Conservation (phyloP, 495 filamentous ascomycete species). For the Penicillium desertorum region DNA sequence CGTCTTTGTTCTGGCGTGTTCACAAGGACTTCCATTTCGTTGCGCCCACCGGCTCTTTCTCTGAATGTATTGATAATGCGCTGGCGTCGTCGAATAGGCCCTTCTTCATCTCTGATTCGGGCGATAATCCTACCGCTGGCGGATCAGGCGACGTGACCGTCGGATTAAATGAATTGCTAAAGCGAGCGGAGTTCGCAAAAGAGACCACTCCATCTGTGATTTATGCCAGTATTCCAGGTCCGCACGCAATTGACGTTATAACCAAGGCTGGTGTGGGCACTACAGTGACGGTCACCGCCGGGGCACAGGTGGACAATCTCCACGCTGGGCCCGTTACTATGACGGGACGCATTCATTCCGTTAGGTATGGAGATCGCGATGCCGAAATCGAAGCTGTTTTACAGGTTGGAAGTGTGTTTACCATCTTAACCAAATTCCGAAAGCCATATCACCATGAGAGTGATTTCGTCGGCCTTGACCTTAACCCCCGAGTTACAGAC, state of each 20-base stretch:
- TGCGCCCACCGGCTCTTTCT: slow-evolving; percentile 52
- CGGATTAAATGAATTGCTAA: slow-evolving; percentile 48
- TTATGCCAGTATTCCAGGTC: slow-evolving; percentile 57
- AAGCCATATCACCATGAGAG: slow-evolving; percentile 58
- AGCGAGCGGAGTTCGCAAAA: slow-evolving; percentile 47
- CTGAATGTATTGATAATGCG: slow-evolving; percentile 50
- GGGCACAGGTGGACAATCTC: slow-evolving; percentile 53
- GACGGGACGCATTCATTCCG: slow-evolving; percentile 53
- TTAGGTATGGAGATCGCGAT: slow-evolving; percentile 52
- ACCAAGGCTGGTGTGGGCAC: slow-evolving; percentile 50
- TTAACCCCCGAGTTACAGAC: slow-evolving; percentile 47
- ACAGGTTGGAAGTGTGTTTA: slow-evolving; percentile 53
- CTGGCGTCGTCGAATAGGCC: slow-evolving; percentile 46
- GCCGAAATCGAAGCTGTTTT: slow-evolving; percentile 53
- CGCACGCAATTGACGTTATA: slow-evolving; percentile 45
- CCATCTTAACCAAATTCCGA: slow-evolving; percentile 54
- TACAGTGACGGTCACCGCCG: slow-evolving; percentile 53
- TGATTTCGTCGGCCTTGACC: slow-evolving; percentile 53
- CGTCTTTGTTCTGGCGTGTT: slow-evolving; percentile 51
- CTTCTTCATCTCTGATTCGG: slow-evolving; percentile 60
- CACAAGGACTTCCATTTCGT: slow-evolving; percentile 53
- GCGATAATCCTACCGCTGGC: slow-evolving; percentile 58
- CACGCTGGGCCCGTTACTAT: slow-evolving; percentile 54
- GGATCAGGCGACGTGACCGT: slow-evolving; percentile 58
- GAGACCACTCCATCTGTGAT: slow-evolving; percentile 46